A percentile compares a stretch with the other conserved stretches of the same genome.
These are phyloP conservation scores for Neonectria faginata DNA, from an alignment of 2,329 filamentous ascomycete genomes.

Conservation along the genomic window DNA sequence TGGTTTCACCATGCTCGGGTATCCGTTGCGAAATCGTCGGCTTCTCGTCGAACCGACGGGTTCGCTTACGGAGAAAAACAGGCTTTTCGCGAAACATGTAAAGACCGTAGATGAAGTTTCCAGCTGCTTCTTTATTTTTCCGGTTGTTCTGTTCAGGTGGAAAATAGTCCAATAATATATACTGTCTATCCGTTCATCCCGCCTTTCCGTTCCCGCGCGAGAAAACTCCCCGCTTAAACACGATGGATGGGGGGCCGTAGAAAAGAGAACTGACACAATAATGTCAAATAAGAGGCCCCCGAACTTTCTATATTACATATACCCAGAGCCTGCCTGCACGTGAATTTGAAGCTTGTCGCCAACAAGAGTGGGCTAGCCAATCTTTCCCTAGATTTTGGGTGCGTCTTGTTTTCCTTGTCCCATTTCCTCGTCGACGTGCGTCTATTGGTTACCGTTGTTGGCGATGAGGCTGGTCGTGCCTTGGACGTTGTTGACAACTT, in stretches of 20 bases:
- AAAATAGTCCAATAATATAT: conserved; percentile 25
- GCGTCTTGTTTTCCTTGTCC: not conserved
- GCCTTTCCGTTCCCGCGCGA: conserved; percentile 21
- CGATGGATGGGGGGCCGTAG: conserved; percentile 16
- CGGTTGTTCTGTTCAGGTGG: not conserved
- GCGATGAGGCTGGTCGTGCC: conserved; percentile 66
- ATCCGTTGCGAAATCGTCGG: conserved; percentile 5
- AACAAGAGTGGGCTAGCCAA: conserved; percentile 36
- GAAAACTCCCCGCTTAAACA: conserved; percentile 16
- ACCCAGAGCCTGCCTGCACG: conserved; percentile 35
- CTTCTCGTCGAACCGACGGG: not conserved
- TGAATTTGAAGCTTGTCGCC: conserved; percentile 37
- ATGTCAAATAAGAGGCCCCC: conserved; percentile 25
- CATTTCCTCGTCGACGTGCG: conserved; percentile 18
- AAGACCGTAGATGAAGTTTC: not conserved
- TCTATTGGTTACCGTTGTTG: conserved; percentile 63
- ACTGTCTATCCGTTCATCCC: conserved; percentile 28
- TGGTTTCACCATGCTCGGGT: conserved; percentile 24
- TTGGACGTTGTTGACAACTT: conserved; percentile 55
- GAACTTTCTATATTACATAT: conserved; percentile 42
- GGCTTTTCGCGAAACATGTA: not conserved
- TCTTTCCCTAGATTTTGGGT: conserved; percentile 6
- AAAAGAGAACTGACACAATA: conserved; percentile 19
- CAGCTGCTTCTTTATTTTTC: not conserved
- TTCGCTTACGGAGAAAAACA: not conserved